Conservation (phyloP, 78 protist species). For the Protostelium mycophagum region DNA sequence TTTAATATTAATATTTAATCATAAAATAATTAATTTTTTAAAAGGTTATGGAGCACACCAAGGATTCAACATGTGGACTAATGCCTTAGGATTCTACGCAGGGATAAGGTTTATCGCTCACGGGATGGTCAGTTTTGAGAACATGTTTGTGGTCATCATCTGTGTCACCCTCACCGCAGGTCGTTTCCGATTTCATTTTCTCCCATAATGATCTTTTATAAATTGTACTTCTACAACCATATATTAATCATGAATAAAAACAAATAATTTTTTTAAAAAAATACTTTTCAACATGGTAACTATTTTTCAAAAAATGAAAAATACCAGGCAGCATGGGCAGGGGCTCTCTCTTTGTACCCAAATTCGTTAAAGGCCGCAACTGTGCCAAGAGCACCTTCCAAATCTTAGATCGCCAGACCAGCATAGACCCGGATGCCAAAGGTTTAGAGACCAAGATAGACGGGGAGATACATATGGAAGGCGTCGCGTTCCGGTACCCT, state of each 20-base stretch:
- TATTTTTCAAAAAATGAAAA: background rate
- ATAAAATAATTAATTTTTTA: too few relatives aligned
- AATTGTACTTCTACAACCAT: too few relatives aligned
- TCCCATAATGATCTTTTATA: too few relatives aligned
- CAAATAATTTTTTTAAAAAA: background rate
- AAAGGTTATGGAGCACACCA: background rate
- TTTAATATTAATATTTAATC: too few relatives aligned
- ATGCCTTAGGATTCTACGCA: background rate
- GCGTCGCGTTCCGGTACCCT: conserved; percentile 61
- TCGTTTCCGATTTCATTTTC: too few relatives aligned
- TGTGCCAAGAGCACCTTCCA: conserved; percentile 33
- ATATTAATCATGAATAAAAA: too few relatives aligned
- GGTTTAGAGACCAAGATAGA: background rate
- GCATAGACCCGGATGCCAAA: conserved; percentile 19
- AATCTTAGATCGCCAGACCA: conserved; percentile 16
- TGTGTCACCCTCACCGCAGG: background rate
- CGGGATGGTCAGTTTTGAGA: background rate
- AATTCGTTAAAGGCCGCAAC: conserved; percentile 22
- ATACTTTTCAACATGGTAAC: background rate
- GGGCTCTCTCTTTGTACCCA: background rate
- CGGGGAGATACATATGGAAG: conserved; percentile 40
- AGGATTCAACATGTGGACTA: background rate
- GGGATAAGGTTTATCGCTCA: background rate
- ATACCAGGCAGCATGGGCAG: background rate
- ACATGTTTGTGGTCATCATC: background rate